A percentile compares a stretch with the other conserved stretches of the same genome.
These are phyloP conservation scores for Leucogyrophana mollusca DNA, from an alignment of 768 basidiomycete species.

Conservation along the genomic window DNA sequence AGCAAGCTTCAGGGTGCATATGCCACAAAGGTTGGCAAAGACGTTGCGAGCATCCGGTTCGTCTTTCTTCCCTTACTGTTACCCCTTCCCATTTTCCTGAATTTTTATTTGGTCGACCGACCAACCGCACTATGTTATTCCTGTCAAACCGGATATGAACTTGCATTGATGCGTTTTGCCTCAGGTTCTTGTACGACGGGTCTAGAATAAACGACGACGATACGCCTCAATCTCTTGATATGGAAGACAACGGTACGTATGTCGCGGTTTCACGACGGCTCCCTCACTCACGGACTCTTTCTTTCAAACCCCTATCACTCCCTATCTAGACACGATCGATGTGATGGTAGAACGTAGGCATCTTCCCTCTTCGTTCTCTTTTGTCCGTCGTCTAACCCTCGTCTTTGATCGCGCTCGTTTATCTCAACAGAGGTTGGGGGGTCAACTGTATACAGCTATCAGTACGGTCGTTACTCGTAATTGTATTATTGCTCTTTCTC, in stretches of 20 bases:
- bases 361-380: conserved; percentile 6
- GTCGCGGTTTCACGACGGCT: background rate
- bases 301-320: conserved; percentile 1
- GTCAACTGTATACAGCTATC: conserved; percentile 13
- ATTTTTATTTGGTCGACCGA: conserved; percentile 1
- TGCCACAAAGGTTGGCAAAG: conserved; percentile 90
- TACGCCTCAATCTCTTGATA: conserved; percentile 79
- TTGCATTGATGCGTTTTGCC: conserved; percentile 1
- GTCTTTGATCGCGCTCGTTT: conserved; percentile 1
- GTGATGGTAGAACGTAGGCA: conserved; percentile 95
- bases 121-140: no score
- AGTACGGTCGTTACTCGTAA: conserved; percentile 9
- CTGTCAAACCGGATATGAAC: no score
- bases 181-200: conserved; percentile 91
- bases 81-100: conserved; percentile 2
- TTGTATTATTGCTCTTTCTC: conserved; percentile 10
- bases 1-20: conserved; percentile 93
- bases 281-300: conserved; percentile 4
- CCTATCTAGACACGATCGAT: conserved; percentile 78
- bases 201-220: conserved; percentile 83
- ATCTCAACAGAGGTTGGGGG: conserved; percentile 45
- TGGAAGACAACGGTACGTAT: conserved; percentile 82
- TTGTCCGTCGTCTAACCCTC: conserved; percentile 9
- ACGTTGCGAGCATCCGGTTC: conserved; percentile 83
- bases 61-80: conserved; percentile 22